Conservation (phyloP, 306 rosid genomes). For the Pyrus bretschneideri region DNA sequence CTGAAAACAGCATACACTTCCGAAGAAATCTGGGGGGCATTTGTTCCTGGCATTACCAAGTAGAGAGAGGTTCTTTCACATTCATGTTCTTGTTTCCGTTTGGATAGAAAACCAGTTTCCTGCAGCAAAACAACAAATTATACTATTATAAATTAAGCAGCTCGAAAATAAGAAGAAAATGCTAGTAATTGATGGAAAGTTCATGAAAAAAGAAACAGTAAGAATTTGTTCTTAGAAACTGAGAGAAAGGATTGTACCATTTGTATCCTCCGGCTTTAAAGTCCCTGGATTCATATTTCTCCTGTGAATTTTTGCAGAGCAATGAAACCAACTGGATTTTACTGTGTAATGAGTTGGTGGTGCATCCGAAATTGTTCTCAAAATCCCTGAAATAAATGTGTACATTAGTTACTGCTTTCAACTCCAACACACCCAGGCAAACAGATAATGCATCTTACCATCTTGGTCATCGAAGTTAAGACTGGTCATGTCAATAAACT, state of each 20-base stretch:
- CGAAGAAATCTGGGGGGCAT: conserved; percentile 35
- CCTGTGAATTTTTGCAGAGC: conserved; percentile 29
- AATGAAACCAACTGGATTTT: conserved; percentile 41
- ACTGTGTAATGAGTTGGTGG: conserved; percentile 46
- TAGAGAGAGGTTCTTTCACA: conserved; percentile 49
- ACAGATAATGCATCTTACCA: conserved; percentile 16
- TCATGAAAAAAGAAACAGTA: not conserved
- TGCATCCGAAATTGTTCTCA: conserved; percentile 35
- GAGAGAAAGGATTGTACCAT: not conserved
- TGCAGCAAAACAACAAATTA: conserved; percentile 5
- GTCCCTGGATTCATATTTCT: conserved; percentile 42
- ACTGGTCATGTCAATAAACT: not conserved
- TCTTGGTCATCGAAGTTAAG: conserved; percentile 22
- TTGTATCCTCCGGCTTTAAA: conserved; percentile 25
- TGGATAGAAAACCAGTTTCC: conserved; percentile 62
- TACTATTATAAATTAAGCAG: not conserved
- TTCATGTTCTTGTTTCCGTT: conserved; percentile 54
- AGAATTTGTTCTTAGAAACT: not conserved
- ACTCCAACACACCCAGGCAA: not conserved
- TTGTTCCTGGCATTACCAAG: conserved; percentile 41
- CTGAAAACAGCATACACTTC: conserved; percentile 40
- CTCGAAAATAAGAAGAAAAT: not conserved
- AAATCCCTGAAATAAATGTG: conserved; percentile 19
- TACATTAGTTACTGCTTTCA: not conserved
- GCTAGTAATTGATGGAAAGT: not conserved